Conservation (phyloP, 1,284 basidiomycete species). For the Marasmius fiardii region DNA sequence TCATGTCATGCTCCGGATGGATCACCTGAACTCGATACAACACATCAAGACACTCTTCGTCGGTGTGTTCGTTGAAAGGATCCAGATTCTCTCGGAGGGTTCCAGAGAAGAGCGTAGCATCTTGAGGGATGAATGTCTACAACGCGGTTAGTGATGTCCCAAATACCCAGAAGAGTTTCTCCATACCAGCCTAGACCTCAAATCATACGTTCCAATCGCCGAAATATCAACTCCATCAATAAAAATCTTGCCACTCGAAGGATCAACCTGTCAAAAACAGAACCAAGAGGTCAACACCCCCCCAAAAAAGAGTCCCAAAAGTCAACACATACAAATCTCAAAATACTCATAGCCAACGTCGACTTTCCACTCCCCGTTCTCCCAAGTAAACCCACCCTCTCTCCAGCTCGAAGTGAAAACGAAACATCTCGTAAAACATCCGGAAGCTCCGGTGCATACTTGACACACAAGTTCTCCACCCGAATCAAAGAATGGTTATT, state of each 20-base stretch:
- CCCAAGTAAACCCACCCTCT: conserved; percentile 72
- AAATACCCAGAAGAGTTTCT: conserved; percentile 3
- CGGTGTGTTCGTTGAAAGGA: conserved; percentile 61
- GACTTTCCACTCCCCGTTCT: conserved; percentile 79
- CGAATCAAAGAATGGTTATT: conserved; percentile 46
- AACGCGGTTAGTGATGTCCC: conserved; percentile 2
- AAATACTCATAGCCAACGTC: conserved; percentile 80
- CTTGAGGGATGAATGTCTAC: conserved; percentile 76
- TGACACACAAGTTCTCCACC: conserved; percentile 75
- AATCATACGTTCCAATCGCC: conserved; percentile 81
- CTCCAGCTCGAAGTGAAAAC: conserved; percentile 58
- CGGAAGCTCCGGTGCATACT: conserved; percentile 83
- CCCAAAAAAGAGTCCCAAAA: background rate
- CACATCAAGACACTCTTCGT: conserved; percentile 72
- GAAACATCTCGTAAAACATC: conserved; percentile 78
- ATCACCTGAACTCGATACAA: conserved; percentile 66
- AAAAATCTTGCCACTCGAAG: conserved; percentile 71
- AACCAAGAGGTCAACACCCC: too few relatives aligned
- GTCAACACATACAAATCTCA: conserved; percentile 68
- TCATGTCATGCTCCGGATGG: conserved; percentile 37
- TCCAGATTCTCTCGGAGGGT: conserved; percentile 20
- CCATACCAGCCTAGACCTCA: conserved; percentile 74
- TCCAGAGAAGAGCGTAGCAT: conserved; percentile 19
- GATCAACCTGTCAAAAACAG: conserved; percentile 65
- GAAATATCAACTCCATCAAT: conserved; percentile 91